Evolutionary conservation across 1,284 basidiomycete species (phyloP), one percentile per base, ranked within the genome.

Genomic region (Microbotryum lychnidis-dioicae): DNA sequence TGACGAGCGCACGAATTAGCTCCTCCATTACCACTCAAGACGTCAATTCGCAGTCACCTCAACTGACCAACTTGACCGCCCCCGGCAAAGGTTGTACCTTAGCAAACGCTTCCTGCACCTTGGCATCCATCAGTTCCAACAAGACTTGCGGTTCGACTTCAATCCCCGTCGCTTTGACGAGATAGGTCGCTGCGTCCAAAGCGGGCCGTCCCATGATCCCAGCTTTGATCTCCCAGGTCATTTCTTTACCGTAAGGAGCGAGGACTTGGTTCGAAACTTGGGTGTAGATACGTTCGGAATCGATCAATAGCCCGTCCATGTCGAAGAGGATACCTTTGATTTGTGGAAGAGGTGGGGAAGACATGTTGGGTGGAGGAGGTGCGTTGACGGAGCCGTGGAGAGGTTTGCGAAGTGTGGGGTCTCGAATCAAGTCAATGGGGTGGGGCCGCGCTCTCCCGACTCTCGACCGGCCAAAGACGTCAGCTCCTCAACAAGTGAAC

Each of bases 81-180:
- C 71, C 71, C 0, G 71, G 71, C 37, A 72, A 48, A 1, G 67
- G 67, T 42, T 65, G 33, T 7, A 70, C 67, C 16, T 55, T 52
- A 14, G 42, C 57, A 58, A 62, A 64, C 2, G 59, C 27, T 18
- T 48, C 25, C 7, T 55, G 53, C 18, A 65, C 29, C 23, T 59
- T 51, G 8, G 18, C 25, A 9, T 65, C 50, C 31, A 66, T 62
- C 14, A 45, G n/a, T 8, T 25, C 27, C 10, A 63, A 48, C 6
- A 69, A 44, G 31, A 60, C 57, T 21, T 63, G 49, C 5, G 59
- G 58, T 1, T 60, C 42, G 4, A 64, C 47, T 3, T 60, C 61
- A 2, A 68, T 49, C 12, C 51, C 56, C 6, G 62, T 66, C 21
- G 60, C 60, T 9, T 52, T 53, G 50, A 69, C 64, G 16, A 68